Evolutionary conservation across 1,284 basidiomycete species (phyloP).

Genomic region (Malassezia slooffiae): DNA sequence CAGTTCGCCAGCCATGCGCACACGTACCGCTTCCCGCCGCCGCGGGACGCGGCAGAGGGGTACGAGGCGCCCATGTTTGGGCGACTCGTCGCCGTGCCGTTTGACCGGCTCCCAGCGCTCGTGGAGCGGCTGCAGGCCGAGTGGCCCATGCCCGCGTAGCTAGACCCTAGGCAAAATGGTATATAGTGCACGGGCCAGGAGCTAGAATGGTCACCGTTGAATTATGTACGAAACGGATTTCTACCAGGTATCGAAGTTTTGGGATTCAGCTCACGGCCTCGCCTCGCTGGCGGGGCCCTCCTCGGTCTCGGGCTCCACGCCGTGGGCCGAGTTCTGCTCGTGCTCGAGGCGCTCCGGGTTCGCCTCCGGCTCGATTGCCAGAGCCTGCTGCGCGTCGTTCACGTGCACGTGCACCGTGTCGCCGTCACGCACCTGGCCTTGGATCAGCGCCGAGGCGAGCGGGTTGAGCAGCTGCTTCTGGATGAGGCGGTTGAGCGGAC

Average conservation of each 20-base stretch:
- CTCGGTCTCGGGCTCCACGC: no score
- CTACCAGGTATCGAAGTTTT: no score
- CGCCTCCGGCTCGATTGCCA: no score
- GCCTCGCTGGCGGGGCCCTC: no score
- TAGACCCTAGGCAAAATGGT: neutral
- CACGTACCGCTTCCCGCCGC: constrained; percentile 41
- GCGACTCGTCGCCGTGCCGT: constrained; percentile 29
- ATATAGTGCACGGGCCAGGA: neutral
- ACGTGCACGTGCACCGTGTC: constrained; percentile 16
- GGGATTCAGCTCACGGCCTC: no score
- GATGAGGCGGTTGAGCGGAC: constrained; percentile 52
- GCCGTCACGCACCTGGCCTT: constrained; percentile 19
- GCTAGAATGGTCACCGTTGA: no score
- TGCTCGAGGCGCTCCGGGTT: no score
- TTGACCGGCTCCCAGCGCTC: constrained; percentile 1
- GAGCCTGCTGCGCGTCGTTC: constrained; percentile 1
- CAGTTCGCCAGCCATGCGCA: constrained; percentile 25
- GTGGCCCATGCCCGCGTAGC: constrained; percentile 9
- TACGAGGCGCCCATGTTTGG: constrained; percentile 41
- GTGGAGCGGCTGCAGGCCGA: constrained; percentile 1
- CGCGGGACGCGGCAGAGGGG: constrained; percentile 31
- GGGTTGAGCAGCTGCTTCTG: constrained; percentile 35
- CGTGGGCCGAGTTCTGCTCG: no score
- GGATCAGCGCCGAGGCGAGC: constrained; percentile 25
- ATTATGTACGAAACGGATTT: no score